Conservation (phyloP, 495 filamentous ascomycete species). For the Evernia prunastri region DNA sequence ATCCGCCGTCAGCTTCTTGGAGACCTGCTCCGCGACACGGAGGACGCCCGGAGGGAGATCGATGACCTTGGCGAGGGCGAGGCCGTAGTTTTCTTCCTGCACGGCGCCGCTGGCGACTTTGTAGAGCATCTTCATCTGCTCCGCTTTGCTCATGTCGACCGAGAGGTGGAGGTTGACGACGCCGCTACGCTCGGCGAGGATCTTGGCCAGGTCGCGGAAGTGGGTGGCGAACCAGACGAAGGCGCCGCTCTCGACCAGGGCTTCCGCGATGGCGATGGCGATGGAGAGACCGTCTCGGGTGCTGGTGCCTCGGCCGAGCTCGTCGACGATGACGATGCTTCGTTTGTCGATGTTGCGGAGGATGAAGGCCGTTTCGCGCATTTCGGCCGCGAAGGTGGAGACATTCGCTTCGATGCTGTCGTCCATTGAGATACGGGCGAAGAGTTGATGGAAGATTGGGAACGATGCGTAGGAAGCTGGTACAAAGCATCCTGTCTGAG, state of each 20-base stretch:
- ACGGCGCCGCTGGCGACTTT: conserved; percentile 65
- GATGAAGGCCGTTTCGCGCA: conserved; percentile 93
- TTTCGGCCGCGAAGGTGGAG: conserved; percentile 89
- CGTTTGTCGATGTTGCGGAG: conserved; percentile 65
- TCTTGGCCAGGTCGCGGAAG: conserved; percentile 73
- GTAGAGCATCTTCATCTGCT: conserved; percentile 79
- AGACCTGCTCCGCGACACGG: conserved; percentile 58
- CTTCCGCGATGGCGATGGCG: conserved; percentile 83
- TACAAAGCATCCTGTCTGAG: conserved; percentile 86
- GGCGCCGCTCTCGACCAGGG: conserved; percentile 66
- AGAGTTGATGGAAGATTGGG: conserved; percentile 73
- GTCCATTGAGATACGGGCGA: conserved; percentile 77
- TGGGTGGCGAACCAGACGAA: conserved; percentile 92
- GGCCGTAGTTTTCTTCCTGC: conserved; percentile 65
- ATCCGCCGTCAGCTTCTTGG: conserved; percentile 49
- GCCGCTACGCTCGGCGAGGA: conserved; percentile 64
- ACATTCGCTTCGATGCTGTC: conserved; percentile 88
- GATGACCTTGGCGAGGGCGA: conserved; percentile 69
- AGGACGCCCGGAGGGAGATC: conserved; percentile 64
- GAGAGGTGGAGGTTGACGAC: conserved; percentile 78
- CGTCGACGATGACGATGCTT: conserved; percentile 83
- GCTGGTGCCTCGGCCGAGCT: conserved; percentile 88
- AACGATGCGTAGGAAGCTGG: conserved; percentile 79
- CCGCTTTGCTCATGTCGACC: conserved; percentile 52
- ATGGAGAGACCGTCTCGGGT: conserved; percentile 83